Base-by-base conservation (phyloP, 352 stramenopile species). In the Pythium coloratum region DNA sequence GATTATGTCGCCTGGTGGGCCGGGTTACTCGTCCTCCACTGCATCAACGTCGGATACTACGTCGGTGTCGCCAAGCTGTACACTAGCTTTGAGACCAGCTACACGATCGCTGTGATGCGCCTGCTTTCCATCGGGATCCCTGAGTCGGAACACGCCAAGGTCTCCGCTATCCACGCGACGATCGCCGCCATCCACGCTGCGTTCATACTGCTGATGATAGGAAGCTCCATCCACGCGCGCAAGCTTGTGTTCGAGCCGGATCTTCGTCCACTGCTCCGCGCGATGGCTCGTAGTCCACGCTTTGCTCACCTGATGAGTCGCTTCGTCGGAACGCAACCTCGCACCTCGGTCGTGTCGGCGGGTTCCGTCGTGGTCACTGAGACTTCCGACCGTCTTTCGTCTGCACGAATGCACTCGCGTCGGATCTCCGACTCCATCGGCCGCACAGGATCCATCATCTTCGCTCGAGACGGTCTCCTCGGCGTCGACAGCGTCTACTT, bases 401-500 rank as follows among this genome's bases (percentile, higher is more conserved):
- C 20, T 24, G 20, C 20, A 24, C 20, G 20, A 24, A 24, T 24
- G 20, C 20, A 24, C 20, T 24, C 20, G 20, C 20, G 20, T 24
- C 20, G 20, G 20, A 24, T 24, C 20, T 24, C 20, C 20, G 20
- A 24, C 20, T 24, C 20, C 20, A 24, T 24, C 20, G 20, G 20
- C 20, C 20, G 20, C 20, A 24, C 20, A 24, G 20, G 20, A 24
- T 24, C 20, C 20, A 24, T 24, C 20, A 24, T 47, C 28, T 62
- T 62, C 36, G 24, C 18, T 38, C 20, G 38, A 6, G 24, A 50
- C 16, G 60, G 60, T 3, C 14, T 60, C 20, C 28, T 66, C 1
- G 60, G 60, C 36, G 34, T 59, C 0, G 51, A 66, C 1, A 51
- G 24, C n/a, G 10, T 3, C 0, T 66, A 60, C 36, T 66, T 66